Conservation (phyloP, 2,329 filamentous ascomycete genomes). For the Monosporascus sp. region DNA sequence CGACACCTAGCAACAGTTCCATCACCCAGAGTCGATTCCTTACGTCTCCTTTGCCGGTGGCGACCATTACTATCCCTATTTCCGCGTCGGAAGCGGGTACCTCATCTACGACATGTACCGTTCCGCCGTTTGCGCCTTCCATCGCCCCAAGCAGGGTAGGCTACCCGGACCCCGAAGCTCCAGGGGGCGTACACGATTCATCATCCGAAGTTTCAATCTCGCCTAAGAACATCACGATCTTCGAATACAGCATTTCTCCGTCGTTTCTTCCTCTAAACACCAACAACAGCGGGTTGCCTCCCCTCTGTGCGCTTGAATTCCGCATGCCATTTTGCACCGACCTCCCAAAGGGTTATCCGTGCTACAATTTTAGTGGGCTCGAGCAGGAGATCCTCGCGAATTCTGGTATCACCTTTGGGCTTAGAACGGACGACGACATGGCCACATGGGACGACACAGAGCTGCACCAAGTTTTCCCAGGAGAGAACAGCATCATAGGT, state of each 20-base stretch:
- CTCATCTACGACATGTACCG: conserved; percentile 12
- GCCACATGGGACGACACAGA: conserved; percentile 20
- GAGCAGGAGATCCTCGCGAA: conserved; percentile 24
- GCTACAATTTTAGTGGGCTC: conserved; percentile 25
- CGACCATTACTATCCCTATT: not conserved
- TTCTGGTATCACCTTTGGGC: conserved; percentile 24
- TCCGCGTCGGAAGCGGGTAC: not conserved
- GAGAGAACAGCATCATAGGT: conserved; percentile 20
- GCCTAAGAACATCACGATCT: conserved; percentile 16
- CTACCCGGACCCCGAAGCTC: conserved; percentile 9
- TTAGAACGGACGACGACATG: conserved; percentile 13
- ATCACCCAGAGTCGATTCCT: not conserved
- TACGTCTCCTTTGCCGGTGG: not conserved
- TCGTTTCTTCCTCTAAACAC: conserved; percentile 10
- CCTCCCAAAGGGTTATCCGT: conserved; percentile 26
- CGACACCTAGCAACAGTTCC: not conserved
- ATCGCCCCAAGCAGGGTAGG: conserved; percentile 19
- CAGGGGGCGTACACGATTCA: conserved; percentile 12
- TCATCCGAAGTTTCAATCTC: conserved; percentile 16
- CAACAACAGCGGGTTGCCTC: not conserved
- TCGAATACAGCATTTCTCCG: conserved; percentile 20
- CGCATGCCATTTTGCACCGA: conserved; percentile 25
- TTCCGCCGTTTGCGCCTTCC: conserved; percentile 21
- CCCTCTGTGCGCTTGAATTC: conserved; percentile 27
- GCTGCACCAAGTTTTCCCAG: conserved; percentile 26